phyloP scores from a whole-genome alignment of 2,329 filamentous ascomycete genomes.

The Ophiocordyceps sinensis region DNA sequence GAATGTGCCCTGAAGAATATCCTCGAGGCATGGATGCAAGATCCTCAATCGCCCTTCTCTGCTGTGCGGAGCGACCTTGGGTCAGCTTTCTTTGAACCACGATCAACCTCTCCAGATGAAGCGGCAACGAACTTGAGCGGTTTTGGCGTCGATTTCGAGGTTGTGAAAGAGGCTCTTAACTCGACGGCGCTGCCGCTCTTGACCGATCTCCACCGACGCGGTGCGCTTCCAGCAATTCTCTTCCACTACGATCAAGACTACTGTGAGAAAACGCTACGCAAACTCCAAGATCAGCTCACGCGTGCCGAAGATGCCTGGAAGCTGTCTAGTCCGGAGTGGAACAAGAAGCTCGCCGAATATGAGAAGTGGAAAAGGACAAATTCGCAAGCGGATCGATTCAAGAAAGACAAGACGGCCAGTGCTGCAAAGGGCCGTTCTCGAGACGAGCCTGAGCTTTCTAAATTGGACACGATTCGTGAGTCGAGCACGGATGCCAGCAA shows the following conservation, averaged over 20 bases:
- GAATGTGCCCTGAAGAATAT: constrained; percentile 43
- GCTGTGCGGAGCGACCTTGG: constrained; percentile 30
- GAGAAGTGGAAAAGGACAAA: constrained; percentile 40
- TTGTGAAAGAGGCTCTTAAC: not conserved
- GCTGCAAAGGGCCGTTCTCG: constrained; percentile 22
- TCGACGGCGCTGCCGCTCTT: constrained; percentile 1
- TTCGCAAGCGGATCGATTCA: constrained; percentile 14
- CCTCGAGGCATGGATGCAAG: constrained; percentile 45
- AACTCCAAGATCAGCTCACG: constrained; percentile 35
- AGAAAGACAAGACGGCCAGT: not conserved
- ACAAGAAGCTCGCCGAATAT: constrained; percentile 40
- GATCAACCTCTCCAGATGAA: not conserved
- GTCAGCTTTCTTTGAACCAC: not conserved
- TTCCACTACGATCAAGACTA: constrained; percentile 60
- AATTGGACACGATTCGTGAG: constrained; percentile 42
- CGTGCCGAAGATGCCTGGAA: constrained; percentile 31
- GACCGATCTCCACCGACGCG: constrained; percentile 42
- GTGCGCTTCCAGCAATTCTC: constrained; percentile 56
- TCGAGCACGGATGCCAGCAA: constrained; percentile 37
- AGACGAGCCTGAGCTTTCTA: constrained; percentile 21
- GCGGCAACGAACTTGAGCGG: not conserved
- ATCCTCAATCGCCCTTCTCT: constrained; percentile 27
- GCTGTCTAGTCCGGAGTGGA: constrained; percentile 42
- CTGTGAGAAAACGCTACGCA: constrained; percentile 45
- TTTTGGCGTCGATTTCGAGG: not conserved